phyloP scores from a whole-genome alignment of 164 flowering plant species.

The Liriodendron chinense region DNA sequence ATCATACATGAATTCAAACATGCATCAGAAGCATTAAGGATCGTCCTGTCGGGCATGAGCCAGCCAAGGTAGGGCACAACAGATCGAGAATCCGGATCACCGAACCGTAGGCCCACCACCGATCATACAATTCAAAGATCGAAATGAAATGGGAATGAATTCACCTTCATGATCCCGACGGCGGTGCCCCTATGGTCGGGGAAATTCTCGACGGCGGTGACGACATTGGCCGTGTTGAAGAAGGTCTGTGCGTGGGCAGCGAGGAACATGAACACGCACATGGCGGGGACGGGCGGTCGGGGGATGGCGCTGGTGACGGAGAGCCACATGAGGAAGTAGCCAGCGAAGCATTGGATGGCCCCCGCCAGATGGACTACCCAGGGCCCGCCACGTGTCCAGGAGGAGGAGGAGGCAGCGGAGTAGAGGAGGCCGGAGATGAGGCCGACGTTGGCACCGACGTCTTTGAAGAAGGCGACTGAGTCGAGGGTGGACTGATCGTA shows the following conservation, averaged over 20 bases:
- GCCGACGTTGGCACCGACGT: conserved; percentile 90
- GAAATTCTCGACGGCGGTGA: conserved; percentile 69
- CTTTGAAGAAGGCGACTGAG: conserved; percentile 83
- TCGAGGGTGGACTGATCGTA: conserved; percentile 89
- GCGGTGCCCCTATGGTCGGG: conserved; percentile 67
- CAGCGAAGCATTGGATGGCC: conserved; percentile 75
- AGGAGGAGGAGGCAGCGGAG: conserved; percentile 33
- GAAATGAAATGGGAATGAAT: neutral
- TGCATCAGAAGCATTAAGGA: too few species aligned
- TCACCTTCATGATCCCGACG: conserved; percentile 96
- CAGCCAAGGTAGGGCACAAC: too few species aligned
- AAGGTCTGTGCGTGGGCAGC: conserved; percentile 92
- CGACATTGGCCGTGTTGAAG: conserved; percentile 81
- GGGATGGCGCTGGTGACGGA: conserved; percentile 59
- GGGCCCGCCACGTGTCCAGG: conserved; percentile 36
- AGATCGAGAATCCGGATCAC: too few species aligned
- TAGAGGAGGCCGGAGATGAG: conserved; percentile 80
- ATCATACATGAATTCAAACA: neutral
- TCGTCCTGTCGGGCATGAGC: too few species aligned
- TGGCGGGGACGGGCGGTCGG: conserved; percentile 53
- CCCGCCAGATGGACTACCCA: conserved; percentile 73
- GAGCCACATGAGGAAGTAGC: conserved; percentile 78
- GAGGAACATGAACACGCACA: conserved; percentile 73
- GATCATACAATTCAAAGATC: neutral
- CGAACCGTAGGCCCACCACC: neutral